Conservation (phyloP, 2,329 filamentous ascomycete genomes). For the Cercospora beticola region DNA sequence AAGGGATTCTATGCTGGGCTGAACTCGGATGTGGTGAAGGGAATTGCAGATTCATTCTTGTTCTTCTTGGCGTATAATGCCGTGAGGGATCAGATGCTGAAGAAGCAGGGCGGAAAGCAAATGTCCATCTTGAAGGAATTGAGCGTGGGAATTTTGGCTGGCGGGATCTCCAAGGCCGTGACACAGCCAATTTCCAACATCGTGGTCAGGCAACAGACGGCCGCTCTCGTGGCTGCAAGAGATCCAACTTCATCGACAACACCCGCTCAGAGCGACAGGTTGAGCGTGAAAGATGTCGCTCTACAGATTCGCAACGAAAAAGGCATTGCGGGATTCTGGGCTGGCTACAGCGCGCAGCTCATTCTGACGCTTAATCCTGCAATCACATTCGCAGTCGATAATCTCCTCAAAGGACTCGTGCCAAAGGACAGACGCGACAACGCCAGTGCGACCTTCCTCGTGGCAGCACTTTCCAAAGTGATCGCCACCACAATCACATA, state of each 20-base stretch:
- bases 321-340: conserved; percentile 77
- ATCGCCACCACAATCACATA: conserved; percentile 76
- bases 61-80: conserved; percentile 81
- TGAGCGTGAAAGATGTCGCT: conserved; percentile 57
- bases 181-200: conserved; percentile 81
- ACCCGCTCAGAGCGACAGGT: conserved; percentile 31
- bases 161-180: conserved; percentile 70
- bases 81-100: conserved; percentile 48
- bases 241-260: conserved; percentile 36
- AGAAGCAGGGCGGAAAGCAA: conserved; percentile 39
- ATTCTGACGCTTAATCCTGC: conserved; percentile 82
- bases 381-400: conserved; percentile 81
- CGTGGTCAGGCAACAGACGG: conserved; percentile 77
- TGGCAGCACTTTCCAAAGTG: conserved; percentile 77
- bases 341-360: conserved; percentile 78
- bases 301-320: conserved; percentile 65
- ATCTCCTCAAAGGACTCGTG: conserved; percentile 65
- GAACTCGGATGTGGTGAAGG: conserved; percentile 46
- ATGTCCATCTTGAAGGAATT: conserved; percentile 71
- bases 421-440: conserved; percentile 53
- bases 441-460: conserved; percentile 60
- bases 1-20: conserved; percentile 62
- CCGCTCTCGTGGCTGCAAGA: conserved; percentile 51
- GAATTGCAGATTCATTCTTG: conserved; percentile 69
- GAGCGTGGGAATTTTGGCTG: conserved; percentile 69